Percentiles rank a stretch among this genome's conserved stretches.
Evolutionary conservation across 2,329 filamentous ascomycete species (phyloP).

Genomic region (Penicillium brevicompactum): DNA sequence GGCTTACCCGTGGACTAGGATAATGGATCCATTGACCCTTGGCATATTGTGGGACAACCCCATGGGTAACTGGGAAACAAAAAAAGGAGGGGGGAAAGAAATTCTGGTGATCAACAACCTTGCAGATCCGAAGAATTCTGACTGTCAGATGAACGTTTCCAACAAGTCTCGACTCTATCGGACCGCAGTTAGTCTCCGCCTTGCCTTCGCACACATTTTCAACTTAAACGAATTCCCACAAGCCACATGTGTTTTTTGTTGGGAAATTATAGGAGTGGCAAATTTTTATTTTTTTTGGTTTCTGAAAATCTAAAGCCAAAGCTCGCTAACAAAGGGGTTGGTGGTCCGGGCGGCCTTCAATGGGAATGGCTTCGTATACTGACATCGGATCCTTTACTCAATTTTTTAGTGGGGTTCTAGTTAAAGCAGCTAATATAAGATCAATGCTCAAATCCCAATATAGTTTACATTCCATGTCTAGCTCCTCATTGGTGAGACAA

Average conservation of each 20-base stretch:
- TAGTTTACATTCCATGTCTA: neutral
- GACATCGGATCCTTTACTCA: neutral
- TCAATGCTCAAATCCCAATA: neutral
- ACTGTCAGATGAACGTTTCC: constrained; percentile 12
- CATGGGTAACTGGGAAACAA: neutral
- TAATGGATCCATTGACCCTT: neutral
- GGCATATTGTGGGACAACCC: constrained; percentile 8
- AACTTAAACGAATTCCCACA: neutral
- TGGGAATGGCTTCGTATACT: neutral
- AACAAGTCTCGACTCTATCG: constrained; percentile 11
- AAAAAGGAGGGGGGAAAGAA: constrained; percentile 4
- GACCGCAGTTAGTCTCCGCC: neutral
- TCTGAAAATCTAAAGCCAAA: constrained; percentile 13
- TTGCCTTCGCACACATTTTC: neutral
- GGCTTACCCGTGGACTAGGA: neutral
- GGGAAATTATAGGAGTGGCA: constrained; percentile 13
- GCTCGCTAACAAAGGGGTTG: constrained; percentile 16
- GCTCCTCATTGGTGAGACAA: constrained; percentile 15
- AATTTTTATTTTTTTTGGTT: neutral
- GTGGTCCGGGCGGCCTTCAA: constrained; percentile 15
- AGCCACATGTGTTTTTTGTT: constrained; percentile 12
- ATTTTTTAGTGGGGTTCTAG: neutral
- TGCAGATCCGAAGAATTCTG: constrained; percentile 9
- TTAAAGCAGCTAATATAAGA: neutral
- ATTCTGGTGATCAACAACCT: constrained; percentile 12